A percentile compares a stretch with the other conserved stretches of the same genome.
These are phyloP conservation scores for Oropetium thomaeum DNA, from an alignment of 176 grass and related monocot species.

Conservation along the genomic window DNA sequence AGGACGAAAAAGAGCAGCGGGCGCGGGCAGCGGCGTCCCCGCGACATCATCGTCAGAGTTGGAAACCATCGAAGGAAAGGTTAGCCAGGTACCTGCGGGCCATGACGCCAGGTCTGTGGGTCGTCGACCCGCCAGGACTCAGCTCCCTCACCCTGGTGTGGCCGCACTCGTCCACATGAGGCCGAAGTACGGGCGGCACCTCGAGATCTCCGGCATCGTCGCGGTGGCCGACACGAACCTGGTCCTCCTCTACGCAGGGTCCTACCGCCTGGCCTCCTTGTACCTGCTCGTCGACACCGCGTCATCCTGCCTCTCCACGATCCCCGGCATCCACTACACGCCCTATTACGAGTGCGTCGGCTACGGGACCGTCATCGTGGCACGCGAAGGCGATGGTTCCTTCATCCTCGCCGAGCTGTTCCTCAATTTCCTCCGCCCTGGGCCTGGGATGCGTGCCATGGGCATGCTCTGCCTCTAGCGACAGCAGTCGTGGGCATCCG, in stretches of 20 bases:
- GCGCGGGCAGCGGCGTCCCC: neutral
- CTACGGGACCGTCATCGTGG: neutral
- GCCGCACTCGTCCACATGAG: neutral
- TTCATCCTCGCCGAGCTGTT: conserved; percentile 2
- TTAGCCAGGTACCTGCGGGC: neutral
- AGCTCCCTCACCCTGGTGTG: neutral
- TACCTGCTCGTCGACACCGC: neutral
- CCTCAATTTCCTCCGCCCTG: neutral
- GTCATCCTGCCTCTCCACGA: neutral
- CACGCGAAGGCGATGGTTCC: neutral
- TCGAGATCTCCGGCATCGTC: neutral
- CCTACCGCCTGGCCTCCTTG: neutral
- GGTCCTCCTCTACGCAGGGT: neutral
- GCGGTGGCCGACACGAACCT: neutral
- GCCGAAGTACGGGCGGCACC: neutral
- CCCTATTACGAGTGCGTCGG: neutral
- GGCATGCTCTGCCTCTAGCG: neutral
- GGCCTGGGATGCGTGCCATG: too few species aligned
- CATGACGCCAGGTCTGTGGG: neutral
- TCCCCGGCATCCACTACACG: neutral
- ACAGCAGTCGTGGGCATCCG: neutral
- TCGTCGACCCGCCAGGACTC: neutral
- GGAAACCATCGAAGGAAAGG: neutral
- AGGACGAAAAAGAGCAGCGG: neutral
- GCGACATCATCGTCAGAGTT: neutral